These are phyloP conservation scores for Botrytis aclada DNA, from an alignment of 2,329 filamentous ascomycete species.

Conservation along the genomic window DNA sequence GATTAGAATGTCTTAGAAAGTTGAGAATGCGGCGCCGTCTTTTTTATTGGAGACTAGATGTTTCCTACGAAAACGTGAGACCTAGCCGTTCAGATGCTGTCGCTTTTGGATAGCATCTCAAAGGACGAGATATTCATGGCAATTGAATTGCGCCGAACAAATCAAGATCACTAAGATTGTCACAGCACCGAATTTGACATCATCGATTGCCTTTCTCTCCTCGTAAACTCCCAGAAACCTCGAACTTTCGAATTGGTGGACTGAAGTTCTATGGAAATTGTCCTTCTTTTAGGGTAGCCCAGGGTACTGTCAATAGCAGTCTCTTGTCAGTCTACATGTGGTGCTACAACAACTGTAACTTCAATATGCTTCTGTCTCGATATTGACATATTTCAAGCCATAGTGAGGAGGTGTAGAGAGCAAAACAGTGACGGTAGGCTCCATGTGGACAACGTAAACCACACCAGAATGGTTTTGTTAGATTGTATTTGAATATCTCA, in stretches of 20 bases:
- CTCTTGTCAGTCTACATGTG: neutral
- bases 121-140: conserved; percentile 1
- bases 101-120: neutral
- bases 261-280: neutral
- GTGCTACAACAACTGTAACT: neutral
- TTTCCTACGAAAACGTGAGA: neutral
- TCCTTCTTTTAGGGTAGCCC: neutral
- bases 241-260: neutral
- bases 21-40: conserved; percentile 13
- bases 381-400: neutral
- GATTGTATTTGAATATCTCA: neutral
- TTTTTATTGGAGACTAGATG: neutral
- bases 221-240: neutral
- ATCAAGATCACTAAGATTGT: neutral
- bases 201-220: neutral
- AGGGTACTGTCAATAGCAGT: neutral
- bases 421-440: neutral
- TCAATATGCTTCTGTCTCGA: neutral
- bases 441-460: neutral
- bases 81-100: neutral
- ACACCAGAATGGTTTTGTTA: neutral
- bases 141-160: neutral
- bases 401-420: neutral
- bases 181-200: neutral
- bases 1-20: neutral